Conservation (phyloP, 169 alveolate genomes). For the Sarcocystis neurona region DNA sequence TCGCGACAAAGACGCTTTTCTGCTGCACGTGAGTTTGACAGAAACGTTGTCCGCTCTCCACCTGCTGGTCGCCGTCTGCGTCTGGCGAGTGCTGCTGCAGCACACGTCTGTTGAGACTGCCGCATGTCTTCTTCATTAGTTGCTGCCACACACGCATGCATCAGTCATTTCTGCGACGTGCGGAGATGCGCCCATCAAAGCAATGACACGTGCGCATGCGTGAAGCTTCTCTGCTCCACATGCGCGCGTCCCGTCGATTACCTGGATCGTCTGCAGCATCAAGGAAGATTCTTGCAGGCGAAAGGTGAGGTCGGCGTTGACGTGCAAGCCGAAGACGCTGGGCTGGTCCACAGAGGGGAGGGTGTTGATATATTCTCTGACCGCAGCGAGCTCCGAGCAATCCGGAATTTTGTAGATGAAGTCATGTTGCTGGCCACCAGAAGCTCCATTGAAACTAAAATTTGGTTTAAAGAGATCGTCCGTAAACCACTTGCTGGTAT, state of each 20-base stretch:
- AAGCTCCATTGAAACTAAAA: conserved; percentile 70
- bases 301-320: conserved; percentile 93
- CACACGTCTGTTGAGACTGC: no score
- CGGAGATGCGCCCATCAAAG: no score
- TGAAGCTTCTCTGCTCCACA: background rate
- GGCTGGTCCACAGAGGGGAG: conserved; percentile 93
- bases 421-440: conserved; percentile 68
- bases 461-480: conserved; percentile 65
- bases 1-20: no score
- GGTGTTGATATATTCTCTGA: conserved; percentile 83
- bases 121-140: no score
- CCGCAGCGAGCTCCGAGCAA: conserved; percentile 85
- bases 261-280: conserved; percentile 87
- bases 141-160: no score
- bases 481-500: conserved; percentile 85
- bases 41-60: no score
- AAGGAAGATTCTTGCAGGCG: conserved; percentile 90
- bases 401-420: conserved; percentile 86
- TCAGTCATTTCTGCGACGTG: no score
- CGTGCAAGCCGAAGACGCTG: conserved; percentile 90
- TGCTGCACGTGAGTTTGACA: no score
- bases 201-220: no score
- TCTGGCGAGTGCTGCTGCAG: no score
- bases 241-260: background rate
- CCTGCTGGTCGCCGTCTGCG: no score